These are phyloP conservation scores for Avena atlantica DNA, from an alignment of 176 grass and related monocot genomes.

Conservation along the genomic window DNA sequence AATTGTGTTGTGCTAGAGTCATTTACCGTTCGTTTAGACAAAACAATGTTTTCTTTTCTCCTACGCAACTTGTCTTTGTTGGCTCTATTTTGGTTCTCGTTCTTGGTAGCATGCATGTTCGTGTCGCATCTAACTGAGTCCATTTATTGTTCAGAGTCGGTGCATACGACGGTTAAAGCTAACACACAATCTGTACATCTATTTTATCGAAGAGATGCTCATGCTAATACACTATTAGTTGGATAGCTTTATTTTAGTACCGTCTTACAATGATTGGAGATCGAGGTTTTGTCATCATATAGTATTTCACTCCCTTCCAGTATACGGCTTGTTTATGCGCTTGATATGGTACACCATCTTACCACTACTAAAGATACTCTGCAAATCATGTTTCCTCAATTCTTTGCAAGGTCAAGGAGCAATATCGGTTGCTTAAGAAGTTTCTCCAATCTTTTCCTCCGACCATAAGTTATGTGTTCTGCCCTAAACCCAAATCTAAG, in stretches of 20 bases:
- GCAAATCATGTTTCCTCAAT: not conserved
- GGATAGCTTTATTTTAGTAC: not conserved
- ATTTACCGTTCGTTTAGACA: not conserved
- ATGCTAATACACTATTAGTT: not conserved
- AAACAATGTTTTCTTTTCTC: not conserved
- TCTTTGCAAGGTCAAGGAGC: not conserved
- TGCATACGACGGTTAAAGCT: not conserved
- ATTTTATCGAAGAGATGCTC: not conserved
- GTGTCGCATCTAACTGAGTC: not conserved
- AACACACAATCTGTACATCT: not conserved
- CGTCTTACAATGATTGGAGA: conserved; percentile 9
- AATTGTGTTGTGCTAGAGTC: not conserved
- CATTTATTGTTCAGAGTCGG: not conserved
- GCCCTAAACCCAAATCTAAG: not conserved
- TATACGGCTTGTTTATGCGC: no score
- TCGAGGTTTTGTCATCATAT: conserved; percentile 17
- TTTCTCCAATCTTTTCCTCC: not conserved
- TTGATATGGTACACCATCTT: not conserved
- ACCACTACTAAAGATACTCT: conserved; percentile 2
- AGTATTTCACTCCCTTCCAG: not conserved
- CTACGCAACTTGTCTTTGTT: not conserved
- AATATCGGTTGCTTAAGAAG: not conserved
- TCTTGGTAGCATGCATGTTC: not conserved
- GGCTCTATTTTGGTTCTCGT: not conserved
- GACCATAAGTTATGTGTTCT: not conserved